Evolutionary conservation across 2,329 filamentous ascomycete species (phyloP).

Genomic region (Botrytis fragariae): DNA sequence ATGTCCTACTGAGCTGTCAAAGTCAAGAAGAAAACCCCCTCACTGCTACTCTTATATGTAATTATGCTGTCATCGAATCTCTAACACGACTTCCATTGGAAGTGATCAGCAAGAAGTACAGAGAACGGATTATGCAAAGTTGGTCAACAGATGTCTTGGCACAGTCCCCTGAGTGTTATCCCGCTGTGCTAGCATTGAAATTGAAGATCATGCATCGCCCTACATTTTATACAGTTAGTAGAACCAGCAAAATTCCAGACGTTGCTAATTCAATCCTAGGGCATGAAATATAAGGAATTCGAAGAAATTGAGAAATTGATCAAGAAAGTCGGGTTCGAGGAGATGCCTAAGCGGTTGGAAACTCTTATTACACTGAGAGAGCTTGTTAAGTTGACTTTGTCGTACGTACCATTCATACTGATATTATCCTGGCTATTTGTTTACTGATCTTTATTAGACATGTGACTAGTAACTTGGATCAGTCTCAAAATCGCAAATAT

Average conservation of each 20-base stretch:
- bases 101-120: constrained; percentile 44
- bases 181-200: constrained; percentile 45
- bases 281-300: constrained; percentile 42
- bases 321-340: constrained; percentile 17
- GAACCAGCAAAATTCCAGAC: background rate
- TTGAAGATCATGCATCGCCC: constrained; percentile 51
- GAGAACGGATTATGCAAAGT: constrained; percentile 46
- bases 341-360: constrained; percentile 11
- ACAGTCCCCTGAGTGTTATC: constrained; percentile 25
- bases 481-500: constrained; percentile 33
- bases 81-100: constrained; percentile 38
- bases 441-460: constrained; percentile 28
- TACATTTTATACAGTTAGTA: constrained; percentile 46
- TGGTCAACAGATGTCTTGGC: constrained; percentile 25
- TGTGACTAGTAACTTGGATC: constrained; percentile 33
- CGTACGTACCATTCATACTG: constrained; percentile 24
- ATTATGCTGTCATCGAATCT: constrained; percentile 31
- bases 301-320: constrained; percentile 36
- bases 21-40: constrained; percentile 29
- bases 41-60: constrained; percentile 24
- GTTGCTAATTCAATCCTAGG: constrained; percentile 22
- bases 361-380: constrained; percentile 23
- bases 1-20: constrained; percentile 29
- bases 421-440: background rate
- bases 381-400: constrained; percentile 31